Evolutionary conservation across 1,284 basidiomycete genomes (phyloP).

Genomic region (Trametes polyzona): DNA sequence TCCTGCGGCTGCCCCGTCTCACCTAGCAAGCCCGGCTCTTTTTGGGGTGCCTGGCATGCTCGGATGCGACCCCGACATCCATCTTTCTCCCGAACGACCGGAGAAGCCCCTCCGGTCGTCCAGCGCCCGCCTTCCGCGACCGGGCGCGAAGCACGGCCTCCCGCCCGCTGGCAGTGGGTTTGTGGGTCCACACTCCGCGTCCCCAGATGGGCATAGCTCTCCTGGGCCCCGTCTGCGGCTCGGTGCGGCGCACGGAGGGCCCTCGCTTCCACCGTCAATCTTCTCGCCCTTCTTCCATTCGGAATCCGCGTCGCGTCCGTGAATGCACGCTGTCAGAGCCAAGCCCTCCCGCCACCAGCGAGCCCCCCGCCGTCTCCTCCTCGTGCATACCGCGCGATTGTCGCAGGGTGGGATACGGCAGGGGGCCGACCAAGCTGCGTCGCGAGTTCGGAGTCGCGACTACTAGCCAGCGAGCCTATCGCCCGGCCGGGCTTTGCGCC

Average conservation of each 20-base stretch:
- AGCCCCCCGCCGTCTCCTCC: not conserved
- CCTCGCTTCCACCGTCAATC: not conserved
- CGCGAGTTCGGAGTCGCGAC: too few species aligned
- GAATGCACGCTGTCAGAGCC: not conserved
- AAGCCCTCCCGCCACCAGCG: not conserved
- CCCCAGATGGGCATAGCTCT: not conserved
- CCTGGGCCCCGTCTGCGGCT: not conserved
- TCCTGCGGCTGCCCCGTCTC: too few species aligned
- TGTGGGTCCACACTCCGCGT: slow-evolving; percentile 15
- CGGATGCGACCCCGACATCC: not conserved
- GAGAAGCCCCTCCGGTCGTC: slow-evolving; percentile 8
- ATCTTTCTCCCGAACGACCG: slow-evolving; percentile 20
- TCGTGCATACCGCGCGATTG: not conserved
- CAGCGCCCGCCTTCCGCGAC: not conserved
- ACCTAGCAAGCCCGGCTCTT: too few species aligned
- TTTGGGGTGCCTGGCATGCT: not conserved
- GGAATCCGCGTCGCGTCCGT: slow-evolving; percentile 6
- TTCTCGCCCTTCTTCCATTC: not conserved
- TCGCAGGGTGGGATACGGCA: not conserved
- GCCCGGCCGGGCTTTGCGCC: not conserved
- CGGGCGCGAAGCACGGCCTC: not conserved
- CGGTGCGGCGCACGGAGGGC: not conserved
- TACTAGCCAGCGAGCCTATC: not conserved
- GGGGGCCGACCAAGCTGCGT: not conserved
- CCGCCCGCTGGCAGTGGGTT: not conserved